Base-by-base conservation (phyloP, 2,329 filamentous ascomycete species). In the Beauveria asiatica region DNA sequence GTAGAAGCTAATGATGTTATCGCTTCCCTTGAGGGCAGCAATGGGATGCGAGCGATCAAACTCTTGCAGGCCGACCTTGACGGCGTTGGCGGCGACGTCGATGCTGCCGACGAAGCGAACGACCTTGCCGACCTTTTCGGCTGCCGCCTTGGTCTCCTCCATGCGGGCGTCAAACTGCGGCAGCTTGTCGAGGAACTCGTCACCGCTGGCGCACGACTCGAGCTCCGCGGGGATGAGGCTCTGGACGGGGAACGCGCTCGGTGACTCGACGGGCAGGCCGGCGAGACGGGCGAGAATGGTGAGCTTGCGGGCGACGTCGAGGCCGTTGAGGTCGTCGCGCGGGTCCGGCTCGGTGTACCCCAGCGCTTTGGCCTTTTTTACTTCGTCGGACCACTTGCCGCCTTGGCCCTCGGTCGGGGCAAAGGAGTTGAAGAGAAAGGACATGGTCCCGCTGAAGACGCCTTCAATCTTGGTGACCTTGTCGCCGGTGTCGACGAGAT, bases 1-100 rank as follows among this genome's bases (percentile, higher is more conserved):
- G 76, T 97, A 96, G 80, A 99, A 97, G 79, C 88, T 96, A 72
- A 99, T 96, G 72, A 99, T 96, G 79, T 99, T 99, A 73, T 97
- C 94, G 74, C 92, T 97, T 41, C 94, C 94, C 82, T 96, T 96
- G 61, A 99, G 81, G 52, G 89, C 88, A 16, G 94, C 94, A 76
- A 99, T 97, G 13, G 94, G 90, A 70, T 95, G 91, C 62, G 88
- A 89, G 67, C 84, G 85, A 66, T 96, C 92, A 67, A 92, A 92
- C 76, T 88, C 90, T 80, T 97, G 88, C 65, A 99, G 76, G 2
- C 94, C 93, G 61, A 99, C 94, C 79, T 92, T 95, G 73, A 97
- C 89, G 67, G 86, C 78, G 72, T 90, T 88, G 63, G 81, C 83
- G n/a, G 78, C 81, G 48, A 96, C 86, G 70, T 99, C 92, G 63